Conservation (phyloP, 306 rosid species). For the Lablab purpureus region DNA sequence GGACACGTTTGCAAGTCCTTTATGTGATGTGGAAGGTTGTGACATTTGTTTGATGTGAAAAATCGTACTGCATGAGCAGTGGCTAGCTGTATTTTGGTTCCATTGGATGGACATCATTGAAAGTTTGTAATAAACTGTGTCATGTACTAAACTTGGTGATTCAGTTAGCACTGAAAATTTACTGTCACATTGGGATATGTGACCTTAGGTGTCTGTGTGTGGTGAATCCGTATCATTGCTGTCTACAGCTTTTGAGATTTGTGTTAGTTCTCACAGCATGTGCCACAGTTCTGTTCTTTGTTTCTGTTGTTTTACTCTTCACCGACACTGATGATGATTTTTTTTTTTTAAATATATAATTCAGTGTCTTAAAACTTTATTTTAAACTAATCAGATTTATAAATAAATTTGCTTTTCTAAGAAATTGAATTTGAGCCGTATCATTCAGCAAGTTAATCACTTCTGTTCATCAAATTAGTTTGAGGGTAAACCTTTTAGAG, state of each 20-base stretch:
- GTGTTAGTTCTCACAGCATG: neutral
- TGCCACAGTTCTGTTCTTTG: neutral
- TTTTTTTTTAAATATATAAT: no score
- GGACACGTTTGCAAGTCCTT: neutral
- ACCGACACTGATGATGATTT: constrained; percentile 10
- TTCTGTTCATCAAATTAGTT: no score
- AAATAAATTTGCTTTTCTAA: no score
- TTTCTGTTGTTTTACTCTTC: constrained; percentile 1
- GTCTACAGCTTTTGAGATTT: neutral
- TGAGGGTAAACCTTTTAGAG: no score
- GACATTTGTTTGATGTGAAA: neutral
- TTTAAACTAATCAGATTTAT: no score
- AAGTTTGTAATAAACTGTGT: constrained; percentile 4
- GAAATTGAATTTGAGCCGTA: no score
- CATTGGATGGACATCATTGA: neutral
- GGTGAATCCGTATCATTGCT: neutral
- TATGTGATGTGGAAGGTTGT: constrained; percentile 17
- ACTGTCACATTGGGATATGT: constrained; percentile 20
- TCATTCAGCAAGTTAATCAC: no score
- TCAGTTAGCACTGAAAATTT: neutral
- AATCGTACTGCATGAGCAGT: neutral
- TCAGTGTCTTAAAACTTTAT: no score
- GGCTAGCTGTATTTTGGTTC: constrained; percentile 39
- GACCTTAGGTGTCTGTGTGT: constrained; percentile 12
- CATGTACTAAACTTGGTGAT: neutral